These are phyloP conservation scores for Coffea canephora DNA, from an alignment of 257 asterid genomes.

Conservation along the genomic window DNA sequence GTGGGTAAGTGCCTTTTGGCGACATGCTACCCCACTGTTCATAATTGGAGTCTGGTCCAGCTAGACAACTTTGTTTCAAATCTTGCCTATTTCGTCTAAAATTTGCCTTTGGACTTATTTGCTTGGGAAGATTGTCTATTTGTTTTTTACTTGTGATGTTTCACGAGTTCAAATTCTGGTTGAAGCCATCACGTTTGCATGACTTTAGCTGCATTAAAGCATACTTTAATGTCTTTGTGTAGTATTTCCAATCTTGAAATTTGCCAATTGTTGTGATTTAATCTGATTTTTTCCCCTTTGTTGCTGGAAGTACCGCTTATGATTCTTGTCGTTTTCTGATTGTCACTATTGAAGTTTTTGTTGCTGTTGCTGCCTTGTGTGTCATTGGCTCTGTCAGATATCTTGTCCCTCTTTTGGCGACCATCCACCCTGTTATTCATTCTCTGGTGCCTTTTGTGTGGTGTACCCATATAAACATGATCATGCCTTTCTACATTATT, in stretches of 20 bases:
- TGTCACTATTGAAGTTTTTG: too few relatives aligned
- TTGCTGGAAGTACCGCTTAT: too few relatives aligned
- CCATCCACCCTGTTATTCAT: too few relatives aligned
- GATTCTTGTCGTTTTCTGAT: too few relatives aligned
- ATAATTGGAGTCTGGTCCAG: neutral
- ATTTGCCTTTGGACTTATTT: neutral
- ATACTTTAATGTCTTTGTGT: neutral
- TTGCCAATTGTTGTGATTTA: neutral
- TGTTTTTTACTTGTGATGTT: neutral
- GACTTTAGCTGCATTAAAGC: neutral
- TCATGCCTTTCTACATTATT: too few relatives aligned
- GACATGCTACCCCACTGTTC: constrained; percentile 9
- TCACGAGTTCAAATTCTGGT: neutral
- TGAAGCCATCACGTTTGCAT: neutral
- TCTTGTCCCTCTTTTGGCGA: too few relatives aligned
- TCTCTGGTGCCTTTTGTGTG: too few relatives aligned
- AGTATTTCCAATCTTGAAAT: neutral
- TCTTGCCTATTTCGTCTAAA: neutral
- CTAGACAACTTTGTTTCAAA: neutral
- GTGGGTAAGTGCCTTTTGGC: constrained; percentile 68
- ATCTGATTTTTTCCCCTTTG: too few relatives aligned
- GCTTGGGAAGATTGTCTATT: neutral
- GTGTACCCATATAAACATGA: too few relatives aligned
- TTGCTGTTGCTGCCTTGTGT: too few relatives aligned
- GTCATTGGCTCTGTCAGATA: too few relatives aligned